Conservation (phyloP, 1,139 yeast genomes). For the Nakaseomyces delphensis region DNA sequence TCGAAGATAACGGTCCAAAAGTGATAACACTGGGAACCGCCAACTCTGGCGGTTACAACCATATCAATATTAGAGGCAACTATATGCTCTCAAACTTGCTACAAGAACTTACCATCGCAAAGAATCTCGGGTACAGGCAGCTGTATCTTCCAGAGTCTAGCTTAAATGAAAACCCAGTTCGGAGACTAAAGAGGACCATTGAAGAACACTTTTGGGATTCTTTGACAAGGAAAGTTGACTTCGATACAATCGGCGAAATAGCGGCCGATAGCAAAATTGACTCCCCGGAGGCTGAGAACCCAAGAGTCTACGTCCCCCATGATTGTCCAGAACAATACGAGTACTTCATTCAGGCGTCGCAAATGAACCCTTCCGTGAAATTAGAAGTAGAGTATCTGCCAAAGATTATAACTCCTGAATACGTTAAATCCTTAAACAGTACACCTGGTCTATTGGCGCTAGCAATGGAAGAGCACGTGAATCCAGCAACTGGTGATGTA, state of each 20-base stretch:
- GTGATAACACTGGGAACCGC: constrained; percentile 75
- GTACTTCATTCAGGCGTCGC: constrained; percentile 51
- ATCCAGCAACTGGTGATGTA: constrained; percentile 41
- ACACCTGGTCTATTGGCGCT: constrained; percentile 83
- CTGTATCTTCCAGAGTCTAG: constrained; percentile 76
- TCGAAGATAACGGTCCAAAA: constrained; percentile 91
- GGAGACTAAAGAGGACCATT: constrained; percentile 65
- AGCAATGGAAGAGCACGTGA: constrained; percentile 48
- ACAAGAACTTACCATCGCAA: constrained; percentile 85
- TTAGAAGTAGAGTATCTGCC: constrained; percentile 71
- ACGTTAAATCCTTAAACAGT: constrained; percentile 65
- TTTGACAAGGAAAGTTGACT: constrained; percentile 65
- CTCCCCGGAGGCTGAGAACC: constrained; percentile 44
- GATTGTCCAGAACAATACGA: constrained; percentile 64
- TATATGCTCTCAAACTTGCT: constrained; percentile 82
- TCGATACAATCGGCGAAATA: constrained; percentile 53
- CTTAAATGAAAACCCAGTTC: constrained; percentile 81
- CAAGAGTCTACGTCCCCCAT: constrained; percentile 72
- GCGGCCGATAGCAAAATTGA: constrained; percentile 72
- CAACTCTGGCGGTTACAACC: constrained; percentile 71
- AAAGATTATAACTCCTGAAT: constrained; percentile 52
- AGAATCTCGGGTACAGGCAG: constrained; percentile 66
- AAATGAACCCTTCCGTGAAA: constrained; percentile 45
- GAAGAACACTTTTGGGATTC: constrained; percentile 73
- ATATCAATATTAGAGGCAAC: constrained; percentile 73